Evolutionary conservation across 371 early-diverging fungal genomes (phyloP).

Genomic region (Syncephalastrum monosporum): DNA sequence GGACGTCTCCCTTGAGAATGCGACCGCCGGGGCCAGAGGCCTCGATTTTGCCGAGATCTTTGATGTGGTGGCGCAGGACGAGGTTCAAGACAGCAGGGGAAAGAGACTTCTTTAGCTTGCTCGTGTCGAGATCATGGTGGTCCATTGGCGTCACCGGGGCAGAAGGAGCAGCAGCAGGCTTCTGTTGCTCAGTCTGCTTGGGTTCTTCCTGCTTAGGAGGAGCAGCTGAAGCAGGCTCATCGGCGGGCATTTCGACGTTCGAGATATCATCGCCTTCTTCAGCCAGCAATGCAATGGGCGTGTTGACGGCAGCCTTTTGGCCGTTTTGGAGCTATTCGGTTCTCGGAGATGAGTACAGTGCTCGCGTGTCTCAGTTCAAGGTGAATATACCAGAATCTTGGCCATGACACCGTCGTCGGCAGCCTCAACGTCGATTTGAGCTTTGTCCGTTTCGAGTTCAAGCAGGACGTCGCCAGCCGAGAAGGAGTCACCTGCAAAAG

Average conservation of each 20-base stretch:
- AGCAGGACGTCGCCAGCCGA: slow-evolving; percentile 85
- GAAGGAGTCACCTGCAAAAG: slow-evolving; percentile 69
- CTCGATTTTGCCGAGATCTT: slow-evolving; percentile 52
- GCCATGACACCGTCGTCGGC: slow-evolving; percentile 93
- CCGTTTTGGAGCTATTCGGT: slow-evolving; percentile 50
- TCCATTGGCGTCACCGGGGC: slow-evolving; percentile 34
- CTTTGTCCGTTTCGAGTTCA: slow-evolving; percentile 97
- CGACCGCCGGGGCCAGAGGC: slow-evolving; percentile 91
- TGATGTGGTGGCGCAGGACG: slow-evolving; percentile 57
- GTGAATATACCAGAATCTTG: slow-evolving; percentile 72
- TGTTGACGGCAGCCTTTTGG: slow-evolving; percentile 63
- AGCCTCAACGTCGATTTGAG: slow-evolving; percentile 96
- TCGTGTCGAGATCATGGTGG: slow-evolving; percentile 46
- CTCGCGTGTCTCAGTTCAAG: not conserved
- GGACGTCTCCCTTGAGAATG: slow-evolving; percentile 89
- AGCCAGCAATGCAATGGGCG: slow-evolving; percentile 81
- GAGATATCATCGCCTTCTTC: slow-evolving; percentile 89
- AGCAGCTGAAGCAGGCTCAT: slow-evolving; percentile 18
- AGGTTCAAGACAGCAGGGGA: slow-evolving; percentile 74
- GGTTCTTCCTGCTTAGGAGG: slow-evolving; percentile 5
- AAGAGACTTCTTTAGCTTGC: slow-evolving; percentile 50
- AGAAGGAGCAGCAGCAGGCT: slow-evolving; percentile 27
- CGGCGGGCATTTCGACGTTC: slow-evolving; percentile 67
- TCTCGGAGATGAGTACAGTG: not conserved
- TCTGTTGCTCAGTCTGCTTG: slow-evolving; percentile 6